Base-by-base conservation (phyloP, 306 rosid species). In the Quillaja saponaria region DNA sequence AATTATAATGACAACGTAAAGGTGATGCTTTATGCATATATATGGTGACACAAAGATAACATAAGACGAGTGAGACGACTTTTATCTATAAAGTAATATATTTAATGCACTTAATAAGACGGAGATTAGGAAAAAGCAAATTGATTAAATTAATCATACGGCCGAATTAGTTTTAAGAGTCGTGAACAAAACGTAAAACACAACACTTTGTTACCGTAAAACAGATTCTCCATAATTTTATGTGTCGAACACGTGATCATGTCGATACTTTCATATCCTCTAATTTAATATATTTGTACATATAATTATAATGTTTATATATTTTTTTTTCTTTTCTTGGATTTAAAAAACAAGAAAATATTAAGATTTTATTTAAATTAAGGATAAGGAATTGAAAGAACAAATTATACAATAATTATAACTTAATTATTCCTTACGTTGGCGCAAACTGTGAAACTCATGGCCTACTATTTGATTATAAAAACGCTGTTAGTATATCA, bases 171-270 rank as follows among this genome's bases (percentile, higher is more conserved):
- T 25, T 75, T 50, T 51, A 60, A 37, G 80, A 76, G 70, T 69
- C 68, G 84, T 84, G 86, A 60, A 19, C 3, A 39, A 62, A 82
- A 72, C 78, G 52, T 25, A 66, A 60, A 35, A 31, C n/a, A n/a
- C n/a, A 10, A 37, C 40, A 37, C 15, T 18, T 42, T 19, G 16
- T 34, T 46, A 33, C 58, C 76, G 58, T 67, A 76, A 76, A 67
- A 64, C 51, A 67, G 76, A 81, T 76, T 75, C 81, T 71, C 90
- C 87, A 81, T 76, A 28, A 70, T 73, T 63, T 63, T 34, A 35
- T 75, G 80, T 75, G 70, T 55, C 70, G 3, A 6, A 14, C 21
- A 10, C 6, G 66, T 54, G 38, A 74, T 74, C 74, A 74, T 67
- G 54, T 18, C 40, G 68, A 41, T 47, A 61, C 60, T 19, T 55